Evolutionary conservation across 2,329 filamentous ascomycete genomes (phyloP), one percentile per base, ranked within the genome.

Genomic region (Colletotrichum chrysophilum): DNA sequence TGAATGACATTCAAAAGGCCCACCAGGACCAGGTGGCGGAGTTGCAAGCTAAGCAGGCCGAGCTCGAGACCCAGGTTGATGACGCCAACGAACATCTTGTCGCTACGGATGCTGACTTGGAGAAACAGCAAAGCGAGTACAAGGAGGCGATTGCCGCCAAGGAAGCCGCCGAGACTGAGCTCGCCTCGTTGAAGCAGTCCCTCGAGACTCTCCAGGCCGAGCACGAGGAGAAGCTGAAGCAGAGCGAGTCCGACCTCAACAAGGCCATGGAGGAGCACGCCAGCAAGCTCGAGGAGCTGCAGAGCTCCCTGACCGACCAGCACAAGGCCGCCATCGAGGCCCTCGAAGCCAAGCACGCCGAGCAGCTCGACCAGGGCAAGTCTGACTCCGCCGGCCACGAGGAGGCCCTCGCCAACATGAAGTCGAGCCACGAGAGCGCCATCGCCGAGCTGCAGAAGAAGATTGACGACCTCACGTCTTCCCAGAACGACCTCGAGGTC

Each of bases 291-390:
- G 86, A 88, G 74, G 85, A 87, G 71, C 81, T 93, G n/a, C 87
- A 89, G 79, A 82, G 85, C 56, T 85, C 87, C 1, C 82, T 92
- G 8, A 82, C 85, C 21, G 85, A 89, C 30, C 86, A 92, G 79
- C 89, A 92, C 77, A 81, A 87, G 61, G 82, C 87, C 56, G 84
- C 87, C 21, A 79, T 92, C 14, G 84, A 87, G 56, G 87, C 87
- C 6, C 82, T 93, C 61, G 88, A 91, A 80, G 83, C 86, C n/a
- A 88, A 89, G 77, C 89, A 92, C 77, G 85, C 87, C 36, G 85
- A 87, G 61, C 87, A 89, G 76, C 82, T 92, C 32, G 86, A 86
- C 8, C 86, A 88, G 78, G 87, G 85, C 71, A 85, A 87, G 78
- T 79, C 85, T 1, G 84, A 88, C 65, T 83, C 85, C 10, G 84